Percentiles rank a stretch among this genome's conserved stretches.
phyloP scores from a whole-genome alignment of 225 moss, liverwort and hornwort species.

The Physcomitrium patens region DNA sequence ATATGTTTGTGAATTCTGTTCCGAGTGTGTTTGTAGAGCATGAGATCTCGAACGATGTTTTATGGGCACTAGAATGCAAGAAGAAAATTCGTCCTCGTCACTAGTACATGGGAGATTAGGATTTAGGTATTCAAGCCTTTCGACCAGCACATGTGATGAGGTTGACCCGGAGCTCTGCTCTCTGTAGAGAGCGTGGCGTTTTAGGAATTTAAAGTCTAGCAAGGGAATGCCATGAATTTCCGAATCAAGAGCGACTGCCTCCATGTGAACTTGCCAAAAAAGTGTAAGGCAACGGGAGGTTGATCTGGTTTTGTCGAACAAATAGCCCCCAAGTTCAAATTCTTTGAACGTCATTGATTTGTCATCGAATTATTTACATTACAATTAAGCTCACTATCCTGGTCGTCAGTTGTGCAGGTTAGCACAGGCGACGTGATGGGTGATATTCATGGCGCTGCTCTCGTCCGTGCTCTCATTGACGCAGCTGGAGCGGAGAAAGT shows the following conservation, averaged over 20 bases:
- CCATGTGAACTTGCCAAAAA: not conserved
- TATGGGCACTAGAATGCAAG: not conserved
- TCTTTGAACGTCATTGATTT: not conserved
- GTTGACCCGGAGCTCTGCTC: not conserved
- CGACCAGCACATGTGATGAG: not conserved
- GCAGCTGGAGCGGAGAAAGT: slow-evolving; percentile 38
- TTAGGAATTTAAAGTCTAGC: not conserved
- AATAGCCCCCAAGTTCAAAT: not conserved
- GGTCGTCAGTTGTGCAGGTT: slow-evolving; percentile 43
- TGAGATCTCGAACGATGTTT: not conserved
- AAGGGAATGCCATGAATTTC: not conserved
- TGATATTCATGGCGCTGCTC: slow-evolving; percentile 82
- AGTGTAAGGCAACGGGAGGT: not conserved
- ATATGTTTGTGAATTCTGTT: not conserved
- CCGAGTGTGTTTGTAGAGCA: not conserved
- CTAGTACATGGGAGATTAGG: not conserved
- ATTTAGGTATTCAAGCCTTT: not conserved
- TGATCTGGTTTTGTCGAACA: not conserved
- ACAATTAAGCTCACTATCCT: not conserved
- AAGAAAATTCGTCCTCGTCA: not conserved
- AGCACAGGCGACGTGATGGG: slow-evolving; percentile 95
- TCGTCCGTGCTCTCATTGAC: slow-evolving; percentile 61
- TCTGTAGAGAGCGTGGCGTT: not conserved
- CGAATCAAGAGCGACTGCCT: not conserved
- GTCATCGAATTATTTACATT: not conserved